Base-by-base conservation (phyloP, 345 rosid species). In the Erucastrum elatum region DNA sequence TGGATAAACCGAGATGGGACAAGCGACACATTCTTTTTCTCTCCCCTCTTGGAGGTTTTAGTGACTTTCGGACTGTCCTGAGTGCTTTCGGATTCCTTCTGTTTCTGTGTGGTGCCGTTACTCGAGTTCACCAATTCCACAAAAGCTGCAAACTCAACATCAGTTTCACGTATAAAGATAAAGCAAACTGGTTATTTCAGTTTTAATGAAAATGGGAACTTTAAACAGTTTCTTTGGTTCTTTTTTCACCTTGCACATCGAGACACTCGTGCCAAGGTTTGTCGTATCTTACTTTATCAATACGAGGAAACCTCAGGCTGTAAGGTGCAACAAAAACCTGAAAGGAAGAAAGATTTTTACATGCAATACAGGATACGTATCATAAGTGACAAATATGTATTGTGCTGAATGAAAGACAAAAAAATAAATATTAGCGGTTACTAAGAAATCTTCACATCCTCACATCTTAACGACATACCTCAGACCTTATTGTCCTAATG, bases 181-280 rank as follows among this genome's bases (percentile, higher is more conserved):
- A 80, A 29, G 53, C 21, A 49, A 16, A 55, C 6, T 1, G 21
- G 17, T 74, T 63, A 8, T 35, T 60, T 63, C 1, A 55, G 64
- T 33, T 30, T 39, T 70, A 21, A 65, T 53, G 29, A 51, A 17
- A n/a, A 49, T 29, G 30, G 46, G 27, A 73, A 78, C 53, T 56
- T 2, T 15, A 26, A 16, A 63, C 33, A 56, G 9, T 39, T 41
- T 27, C 6, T 61, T 51, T 16, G 8, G 15, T 72, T 49, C 3
- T 64, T 72, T 51, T 64, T 90, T 87, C 86, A 94, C 98, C 87
- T 72, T 91, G 97, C 78, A 94, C 93, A 76, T 92, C 97, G 37
- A 92, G 97, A 80, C 98, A 94, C 72, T 92, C 98, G 80, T 94
- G 87, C 98, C 98, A 92, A 58, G 97, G 96, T 83, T 94, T 94